Conservation (phyloP, 2,329 filamentous ascomycete genomes). For the Microdochium trichocladiopsis region DNA sequence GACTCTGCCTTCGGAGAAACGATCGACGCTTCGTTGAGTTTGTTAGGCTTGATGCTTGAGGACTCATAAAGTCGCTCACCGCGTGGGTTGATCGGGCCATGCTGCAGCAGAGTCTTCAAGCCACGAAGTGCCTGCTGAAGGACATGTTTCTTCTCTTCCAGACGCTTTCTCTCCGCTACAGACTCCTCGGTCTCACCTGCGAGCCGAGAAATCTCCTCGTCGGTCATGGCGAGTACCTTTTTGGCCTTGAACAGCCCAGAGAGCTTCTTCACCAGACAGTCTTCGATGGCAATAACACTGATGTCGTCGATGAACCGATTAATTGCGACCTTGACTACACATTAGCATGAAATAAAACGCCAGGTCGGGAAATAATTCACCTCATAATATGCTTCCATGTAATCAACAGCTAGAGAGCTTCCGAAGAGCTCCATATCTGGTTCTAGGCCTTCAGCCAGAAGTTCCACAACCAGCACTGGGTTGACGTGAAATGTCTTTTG, state of each 20-base stretch:
- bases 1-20: no score
- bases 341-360: neutral
- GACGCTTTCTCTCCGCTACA: no score
- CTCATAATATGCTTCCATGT: constrained; percentile 25
- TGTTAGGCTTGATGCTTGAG: no score
- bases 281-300: constrained; percentile 13
- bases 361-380: neutral
- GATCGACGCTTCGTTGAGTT: no score
- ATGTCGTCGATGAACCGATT: constrained; percentile 35
- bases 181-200: no score
- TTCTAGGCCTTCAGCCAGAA: constrained; percentile 5
- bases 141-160: no score
- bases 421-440: constrained; percentile 16
- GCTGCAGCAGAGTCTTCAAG: no score
- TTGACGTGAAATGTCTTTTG: neutral
- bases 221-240: neutral
- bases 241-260: neutral
- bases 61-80: no score
- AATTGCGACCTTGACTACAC: constrained; percentile 24
- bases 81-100: no score
- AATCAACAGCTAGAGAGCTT: constrained; percentile 23
- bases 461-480: neutral
- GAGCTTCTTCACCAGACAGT: neutral
- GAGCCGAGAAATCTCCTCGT: neutral
- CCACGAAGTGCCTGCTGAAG: no score